Conservation (phyloP, 345 rosid genomes). For the Eutrema japonicum region DNA sequence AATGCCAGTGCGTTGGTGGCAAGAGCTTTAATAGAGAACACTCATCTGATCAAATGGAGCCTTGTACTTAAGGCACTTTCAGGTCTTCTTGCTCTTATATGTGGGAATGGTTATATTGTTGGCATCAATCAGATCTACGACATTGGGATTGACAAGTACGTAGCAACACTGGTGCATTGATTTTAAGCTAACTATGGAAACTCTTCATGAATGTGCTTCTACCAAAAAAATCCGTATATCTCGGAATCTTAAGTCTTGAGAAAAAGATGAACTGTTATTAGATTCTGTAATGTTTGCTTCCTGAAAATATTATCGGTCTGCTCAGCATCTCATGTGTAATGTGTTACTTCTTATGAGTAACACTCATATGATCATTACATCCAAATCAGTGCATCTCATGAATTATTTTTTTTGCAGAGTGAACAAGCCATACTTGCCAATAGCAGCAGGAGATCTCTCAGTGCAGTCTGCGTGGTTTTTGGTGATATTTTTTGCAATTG, state of each 20-base stretch:
- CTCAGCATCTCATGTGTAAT: conserved; percentile 7
- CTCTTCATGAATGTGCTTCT: conserved; percentile 3
- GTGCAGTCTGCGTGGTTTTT: conserved; percentile 86
- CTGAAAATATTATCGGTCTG: background rate
- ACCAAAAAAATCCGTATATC: background rate
- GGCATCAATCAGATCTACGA: conserved; percentile 99
- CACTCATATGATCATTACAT: conserved; percentile 13
- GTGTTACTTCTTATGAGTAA: conserved; percentile 8
- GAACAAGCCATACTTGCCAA: conserved; percentile 96
- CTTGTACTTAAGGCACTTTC: conserved; percentile 79
- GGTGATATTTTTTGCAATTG: conserved; percentile 77
- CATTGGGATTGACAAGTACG: conserved; percentile 96
- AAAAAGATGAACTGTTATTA: conserved; percentile 5
- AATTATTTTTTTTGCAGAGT: conserved; percentile 63
- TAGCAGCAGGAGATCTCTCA: conserved; percentile 98
- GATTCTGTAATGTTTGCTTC: conserved; percentile 18
- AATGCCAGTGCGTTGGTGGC: conserved; percentile 82
- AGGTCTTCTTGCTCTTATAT: conserved; percentile 87
- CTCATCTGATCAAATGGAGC: conserved; percentile 80
- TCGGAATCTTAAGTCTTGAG: background rate
- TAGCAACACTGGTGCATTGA: conserved; percentile 3
- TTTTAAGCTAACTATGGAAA: background rate
- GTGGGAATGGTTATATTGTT: conserved; percentile 95
- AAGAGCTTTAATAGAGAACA: conserved; percentile 85
- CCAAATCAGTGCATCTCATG: background rate